phyloP scores from a whole-genome alignment of 176 grass and related monocot species.

The Bolboschoenus planiculmis region DNA sequence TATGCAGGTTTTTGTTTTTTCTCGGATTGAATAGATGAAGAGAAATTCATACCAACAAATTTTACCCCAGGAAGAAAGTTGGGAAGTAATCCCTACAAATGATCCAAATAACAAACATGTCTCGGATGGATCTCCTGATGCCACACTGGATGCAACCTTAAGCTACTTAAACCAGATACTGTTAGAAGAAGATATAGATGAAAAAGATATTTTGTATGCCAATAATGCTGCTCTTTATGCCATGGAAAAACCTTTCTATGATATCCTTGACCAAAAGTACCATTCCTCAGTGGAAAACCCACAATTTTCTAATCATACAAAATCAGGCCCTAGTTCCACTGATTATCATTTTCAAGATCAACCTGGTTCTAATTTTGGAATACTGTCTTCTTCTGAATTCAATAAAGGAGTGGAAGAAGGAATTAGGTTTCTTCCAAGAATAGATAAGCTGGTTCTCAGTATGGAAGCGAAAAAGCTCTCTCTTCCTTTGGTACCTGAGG shows the following conservation, averaged over 20 bases:
- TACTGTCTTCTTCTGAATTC: not conserved
- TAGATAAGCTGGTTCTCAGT: slow-evolving; percentile 10
- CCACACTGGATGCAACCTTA: slow-evolving; percentile 18
- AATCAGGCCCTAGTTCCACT: not conserved
- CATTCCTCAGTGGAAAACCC: not conserved
- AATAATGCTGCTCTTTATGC: slow-evolving; percentile 20
- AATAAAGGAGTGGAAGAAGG: slow-evolving; percentile 32
- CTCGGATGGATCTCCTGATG: not conserved
- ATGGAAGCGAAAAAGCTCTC: slow-evolving; percentile 1
- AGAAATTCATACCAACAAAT: not conserved
- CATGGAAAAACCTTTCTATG: slow-evolving; percentile 36
- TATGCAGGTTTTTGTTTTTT: not conserved
- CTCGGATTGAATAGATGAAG: not conserved
- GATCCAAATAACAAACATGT: not conserved
- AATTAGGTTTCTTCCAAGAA: slow-evolving; percentile 27
- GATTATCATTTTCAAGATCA: not conserved
- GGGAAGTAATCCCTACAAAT: not conserved
- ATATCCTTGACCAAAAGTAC: slow-evolving; percentile 33
- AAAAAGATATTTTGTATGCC: slow-evolving; percentile 4
- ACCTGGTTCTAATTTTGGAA: not conserved
- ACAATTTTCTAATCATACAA: not conserved
- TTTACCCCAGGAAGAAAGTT: not conserved
- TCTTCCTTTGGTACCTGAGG: not conserved
- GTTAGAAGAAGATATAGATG: slow-evolving; percentile 34
- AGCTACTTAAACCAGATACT: slow-evolving; percentile 30